Evolutionary conservation across 106 monocot genomes (phyloP).

Genomic region (Allium sativum): DNA sequence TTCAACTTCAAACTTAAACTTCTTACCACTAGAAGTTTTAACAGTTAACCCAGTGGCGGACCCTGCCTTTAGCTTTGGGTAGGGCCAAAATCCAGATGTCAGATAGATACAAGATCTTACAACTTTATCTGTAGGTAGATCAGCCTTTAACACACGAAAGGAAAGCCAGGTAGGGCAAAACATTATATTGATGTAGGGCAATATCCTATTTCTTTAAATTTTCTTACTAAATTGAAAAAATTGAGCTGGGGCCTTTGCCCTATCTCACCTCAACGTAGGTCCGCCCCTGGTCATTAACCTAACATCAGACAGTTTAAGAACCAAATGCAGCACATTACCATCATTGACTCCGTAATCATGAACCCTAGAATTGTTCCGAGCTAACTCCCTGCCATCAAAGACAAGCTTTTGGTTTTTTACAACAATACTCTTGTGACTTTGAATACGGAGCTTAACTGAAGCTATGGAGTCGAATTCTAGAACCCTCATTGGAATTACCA

Average conservation of each 20-base stretch:
- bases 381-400: conserved; percentile 62
- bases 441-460: conserved; percentile 71
- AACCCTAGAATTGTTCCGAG: conserved; percentile 43
- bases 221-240: too few relatives aligned
- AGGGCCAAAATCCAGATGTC: too few relatives aligned
- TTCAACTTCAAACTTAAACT: conserved; percentile 48
- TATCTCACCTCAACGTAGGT: too few relatives aligned
- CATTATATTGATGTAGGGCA: too few relatives aligned
- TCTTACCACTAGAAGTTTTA: conserved; percentile 50
- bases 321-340: conserved; percentile 66
- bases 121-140: too few relatives aligned
- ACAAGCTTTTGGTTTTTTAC: conserved; percentile 77
- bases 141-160: too few relatives aligned
- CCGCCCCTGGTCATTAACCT: conserved; percentile 44
- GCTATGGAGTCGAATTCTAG: conserved; percentile 66
- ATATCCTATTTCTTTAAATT: too few relatives aligned
- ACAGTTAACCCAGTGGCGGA: too few relatives aligned
- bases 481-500: conserved; percentile 42
- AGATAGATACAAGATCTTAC: too few relatives aligned
- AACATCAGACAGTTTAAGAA: conserved; percentile 45
- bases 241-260: too few relatives aligned
- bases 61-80: too few relatives aligned
- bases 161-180: too few relatives aligned
- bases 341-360: conserved; percentile 62
- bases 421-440: conserved; percentile 51